Percentiles rank a stretch among this genome's conserved stretches.
These are phyloP conservation scores for Hypholoma fasciculare DNA, from an alignment of 768 basidiomycete genomes.

Conservation along the genomic window DNA sequence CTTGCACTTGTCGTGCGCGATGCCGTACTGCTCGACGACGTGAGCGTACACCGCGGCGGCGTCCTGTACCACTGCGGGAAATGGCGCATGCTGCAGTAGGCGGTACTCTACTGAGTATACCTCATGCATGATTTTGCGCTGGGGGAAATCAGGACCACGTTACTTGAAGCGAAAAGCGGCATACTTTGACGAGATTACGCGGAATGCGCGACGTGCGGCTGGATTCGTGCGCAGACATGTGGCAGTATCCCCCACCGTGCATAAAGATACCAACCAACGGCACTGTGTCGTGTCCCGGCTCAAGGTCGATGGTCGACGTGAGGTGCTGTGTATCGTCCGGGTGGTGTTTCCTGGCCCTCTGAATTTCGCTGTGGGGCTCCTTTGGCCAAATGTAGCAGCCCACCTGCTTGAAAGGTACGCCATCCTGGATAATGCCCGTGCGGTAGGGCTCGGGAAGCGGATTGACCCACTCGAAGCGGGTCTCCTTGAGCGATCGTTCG, in stretches of 20 bases:
- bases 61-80: conserved; percentile 55
- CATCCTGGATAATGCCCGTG: conserved; percentile 41
- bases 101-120: conserved; percentile 52
- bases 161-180: neutral
- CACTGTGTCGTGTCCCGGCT: conserved; percentile 21
- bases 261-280: conserved; percentile 49
- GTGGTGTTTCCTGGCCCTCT: conserved; percentile 4
- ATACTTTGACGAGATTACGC: conserved; percentile 42
- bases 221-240: conserved; percentile 56
- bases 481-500: conserved; percentile 36
- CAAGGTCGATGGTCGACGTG: conserved; percentile 19
- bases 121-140: conserved; percentile 34
- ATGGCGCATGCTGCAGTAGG: conserved; percentile 50
- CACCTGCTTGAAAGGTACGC: conserved; percentile 39
- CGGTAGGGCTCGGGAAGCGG: conserved; percentile 39
- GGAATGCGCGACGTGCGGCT: conserved; percentile 50
- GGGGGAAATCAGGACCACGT: neutral
- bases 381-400: conserved; percentile 53
- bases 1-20: conserved; percentile 24
- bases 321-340: conserved; percentile 6
- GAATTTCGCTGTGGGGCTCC: conserved; percentile 16
- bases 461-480: conserved; percentile 49
- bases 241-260: conserved; percentile 58
- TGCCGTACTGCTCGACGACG: conserved; percentile 33
- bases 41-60: conserved; percentile 53